Conservation (phyloP, 2,329 filamentous ascomycete species). For the Leptosphaerulina australis region DNA sequence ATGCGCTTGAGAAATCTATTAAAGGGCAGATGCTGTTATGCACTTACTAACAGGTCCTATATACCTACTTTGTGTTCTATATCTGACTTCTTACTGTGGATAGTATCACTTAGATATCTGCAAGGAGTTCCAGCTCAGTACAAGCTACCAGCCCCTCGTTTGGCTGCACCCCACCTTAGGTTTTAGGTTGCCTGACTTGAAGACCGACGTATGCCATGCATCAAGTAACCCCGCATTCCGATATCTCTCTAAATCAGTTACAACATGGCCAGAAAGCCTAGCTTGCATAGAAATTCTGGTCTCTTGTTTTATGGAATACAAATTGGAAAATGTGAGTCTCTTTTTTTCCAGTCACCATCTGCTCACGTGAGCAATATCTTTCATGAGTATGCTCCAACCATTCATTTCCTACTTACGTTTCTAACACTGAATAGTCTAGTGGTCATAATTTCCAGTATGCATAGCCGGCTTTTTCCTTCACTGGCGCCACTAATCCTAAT, state of each 20-base stretch:
- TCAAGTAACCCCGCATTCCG: not conserved
- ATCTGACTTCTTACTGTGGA: not conserved
- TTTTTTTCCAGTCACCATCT: conserved; percentile 9
- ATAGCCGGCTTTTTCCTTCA: not conserved
- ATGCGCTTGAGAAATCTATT: not conserved
- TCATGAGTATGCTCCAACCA: conserved; percentile 9
- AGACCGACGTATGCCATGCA: not conserved
- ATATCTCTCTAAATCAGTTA: not conserved
- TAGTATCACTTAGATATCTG: not conserved
- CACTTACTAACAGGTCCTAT: not conserved
- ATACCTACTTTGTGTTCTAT: not conserved
- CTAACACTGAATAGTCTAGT: conserved; percentile 35
- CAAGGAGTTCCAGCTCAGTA: not conserved
- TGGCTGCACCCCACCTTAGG: not conserved
- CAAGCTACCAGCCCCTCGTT: not conserved
- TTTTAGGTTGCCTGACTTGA: not conserved
- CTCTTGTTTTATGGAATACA: too few relatives aligned
- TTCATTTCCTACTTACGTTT: not conserved
- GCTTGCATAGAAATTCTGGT: not conserved
- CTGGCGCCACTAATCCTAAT: not conserved
- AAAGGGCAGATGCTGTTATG: not conserved
- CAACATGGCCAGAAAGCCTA: not conserved
- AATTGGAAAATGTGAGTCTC: not conserved
- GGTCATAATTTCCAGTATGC: conserved; percentile 42
- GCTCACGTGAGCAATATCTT: conserved; percentile 11